Percentiles rank a stretch among this genome's conserved stretches.
Evolutionary conservation across 2,329 filamentous ascomycete genomes (phyloP).

Genomic region (Fusarium annulatum): DNA sequence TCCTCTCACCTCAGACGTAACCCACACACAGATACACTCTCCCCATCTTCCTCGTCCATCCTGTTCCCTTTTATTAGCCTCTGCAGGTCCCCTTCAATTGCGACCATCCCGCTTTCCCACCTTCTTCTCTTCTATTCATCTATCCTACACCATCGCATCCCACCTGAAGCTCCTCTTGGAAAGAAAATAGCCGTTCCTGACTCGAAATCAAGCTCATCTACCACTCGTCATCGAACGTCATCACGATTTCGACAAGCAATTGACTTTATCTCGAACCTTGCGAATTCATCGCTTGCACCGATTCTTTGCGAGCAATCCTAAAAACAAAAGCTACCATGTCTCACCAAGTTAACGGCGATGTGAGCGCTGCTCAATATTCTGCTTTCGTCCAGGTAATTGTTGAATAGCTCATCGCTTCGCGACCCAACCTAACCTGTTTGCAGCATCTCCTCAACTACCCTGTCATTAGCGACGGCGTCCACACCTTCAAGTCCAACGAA

Average conservation of each 20-base stretch:
- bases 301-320: slow-evolving; percentile 20
- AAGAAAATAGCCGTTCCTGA: slow-evolving; percentile 12
- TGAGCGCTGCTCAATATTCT: slow-evolving; percentile 57
- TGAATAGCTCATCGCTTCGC: background rate
- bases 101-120: slow-evolving; percentile 35
- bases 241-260: slow-evolving; percentile 19
- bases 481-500: slow-evolving; percentile 82
- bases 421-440: slow-evolving; percentile 4
- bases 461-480: slow-evolving; percentile 80
- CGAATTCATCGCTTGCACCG: slow-evolving; percentile 5
- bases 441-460: slow-evolving; percentile 90
- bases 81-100: slow-evolving; percentile 37
- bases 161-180: slow-evolving; percentile 7
- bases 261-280: slow-evolving; percentile 15
- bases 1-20: slow-evolving; percentile 13
- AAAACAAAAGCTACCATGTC: slow-evolving; percentile 50
- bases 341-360: slow-evolving; percentile 63
- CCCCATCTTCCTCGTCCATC: slow-evolving; percentile 21
- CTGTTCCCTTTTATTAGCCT: slow-evolving; percentile 37
- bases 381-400: slow-evolving; percentile 58
- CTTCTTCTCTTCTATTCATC: slow-evolving; percentile 1
- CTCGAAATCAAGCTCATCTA: slow-evolving; percentile 15
- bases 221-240: slow-evolving; percentile 20
- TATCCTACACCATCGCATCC: slow-evolving; percentile 12
- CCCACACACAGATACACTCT: slow-evolving; percentile 4